Evolutionary conservation across 768 basidiomycete species (phyloP).

Genomic region (Boletus rubroflammeus): DNA sequence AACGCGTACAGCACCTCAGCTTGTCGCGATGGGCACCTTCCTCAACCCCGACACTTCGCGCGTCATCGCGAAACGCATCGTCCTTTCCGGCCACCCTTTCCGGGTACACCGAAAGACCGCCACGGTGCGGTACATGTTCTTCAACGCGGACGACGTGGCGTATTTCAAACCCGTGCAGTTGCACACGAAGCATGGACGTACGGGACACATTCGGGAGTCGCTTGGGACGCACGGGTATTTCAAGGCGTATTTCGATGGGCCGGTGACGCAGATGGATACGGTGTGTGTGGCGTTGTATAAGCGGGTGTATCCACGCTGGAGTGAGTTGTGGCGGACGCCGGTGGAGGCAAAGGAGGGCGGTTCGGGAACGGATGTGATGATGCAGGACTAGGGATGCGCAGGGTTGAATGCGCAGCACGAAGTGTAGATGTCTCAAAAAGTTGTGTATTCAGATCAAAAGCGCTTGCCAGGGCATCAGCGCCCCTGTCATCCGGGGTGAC

Average conservation of each 20-base stretch:
- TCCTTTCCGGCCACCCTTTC: constrained; percentile 94
- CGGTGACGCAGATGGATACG: constrained; percentile 94
- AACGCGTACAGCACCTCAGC: constrained; percentile 54
- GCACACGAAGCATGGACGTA: constrained; percentile 86
- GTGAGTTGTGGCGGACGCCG: constrained; percentile 45
- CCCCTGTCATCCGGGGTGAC: background rate
- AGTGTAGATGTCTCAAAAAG: background rate
- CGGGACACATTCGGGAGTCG: constrained; percentile 86
- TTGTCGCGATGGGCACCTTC: constrained; percentile 89
- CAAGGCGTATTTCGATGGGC: constrained; percentile 94
- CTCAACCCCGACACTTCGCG: constrained; percentile 87
- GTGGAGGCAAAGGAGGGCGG: background rate
- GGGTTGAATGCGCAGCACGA: background rate
- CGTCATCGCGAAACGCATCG: constrained; percentile 88
- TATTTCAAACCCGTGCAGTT: constrained; percentile 95
- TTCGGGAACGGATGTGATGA: constrained; percentile 7
- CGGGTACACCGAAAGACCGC: constrained; percentile 97
- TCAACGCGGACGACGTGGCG: constrained; percentile 86
- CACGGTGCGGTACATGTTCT: constrained; percentile 98
- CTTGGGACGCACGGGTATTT: constrained; percentile 97
- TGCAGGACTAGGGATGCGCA: constrained; percentile 16
- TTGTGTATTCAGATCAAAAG: background rate
- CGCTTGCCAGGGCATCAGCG: too few species aligned
- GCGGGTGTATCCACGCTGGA: constrained; percentile 89
- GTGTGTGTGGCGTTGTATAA: constrained; percentile 96